Evolutionary conservation across 768 basidiomycete species (phyloP).

Genomic region (Lentinula edodes): DNA sequence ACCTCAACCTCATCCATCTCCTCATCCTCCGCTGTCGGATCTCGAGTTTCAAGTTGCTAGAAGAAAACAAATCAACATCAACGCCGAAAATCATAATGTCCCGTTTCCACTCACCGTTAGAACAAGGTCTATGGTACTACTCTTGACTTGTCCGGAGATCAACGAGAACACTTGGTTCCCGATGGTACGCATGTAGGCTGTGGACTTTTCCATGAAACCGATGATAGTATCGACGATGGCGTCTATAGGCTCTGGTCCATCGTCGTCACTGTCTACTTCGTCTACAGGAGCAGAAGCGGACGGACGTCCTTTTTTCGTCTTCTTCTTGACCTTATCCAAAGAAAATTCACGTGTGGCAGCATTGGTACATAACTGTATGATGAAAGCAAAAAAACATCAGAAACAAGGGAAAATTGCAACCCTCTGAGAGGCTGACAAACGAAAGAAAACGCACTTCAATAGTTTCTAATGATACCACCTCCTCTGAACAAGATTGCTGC

Average conservation of each 20-base stretch:
- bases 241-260: slow-evolving; percentile 64
- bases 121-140: slow-evolving; percentile 74
- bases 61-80: slow-evolving; percentile 1
- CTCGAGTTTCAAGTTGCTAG: slow-evolving; percentile 80
- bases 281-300: slow-evolving; percentile 13
- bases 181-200: slow-evolving; percentile 71
- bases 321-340: slow-evolving; percentile 24
- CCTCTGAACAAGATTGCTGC: slow-evolving; percentile 63
- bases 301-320: slow-evolving; percentile 36
- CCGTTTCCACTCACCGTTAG: slow-evolving; percentile 53
- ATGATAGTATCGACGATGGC: slow-evolving; percentile 87
- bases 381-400: background rate
- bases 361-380: slow-evolving; percentile 54
- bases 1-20: slow-evolving; percentile 39
- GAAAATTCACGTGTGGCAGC: slow-evolving; percentile 52
- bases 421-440: too few relatives aligned
- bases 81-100: too few relatives aligned
- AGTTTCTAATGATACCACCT: slow-evolving; percentile 42
- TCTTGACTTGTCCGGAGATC: slow-evolving; percentile 59
- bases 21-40: slow-evolving; percentile 44
- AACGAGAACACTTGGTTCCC: slow-evolving; percentile 78
- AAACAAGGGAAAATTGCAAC: background rate
- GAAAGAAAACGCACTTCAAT: slow-evolving; percentile 49
- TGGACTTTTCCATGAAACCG: slow-evolving; percentile 80
- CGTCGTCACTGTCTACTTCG: slow-evolving; percentile 21